Base-by-base conservation (phyloP, 495 filamentous ascomycete genomes). In the Penicillium soppii region DNA sequence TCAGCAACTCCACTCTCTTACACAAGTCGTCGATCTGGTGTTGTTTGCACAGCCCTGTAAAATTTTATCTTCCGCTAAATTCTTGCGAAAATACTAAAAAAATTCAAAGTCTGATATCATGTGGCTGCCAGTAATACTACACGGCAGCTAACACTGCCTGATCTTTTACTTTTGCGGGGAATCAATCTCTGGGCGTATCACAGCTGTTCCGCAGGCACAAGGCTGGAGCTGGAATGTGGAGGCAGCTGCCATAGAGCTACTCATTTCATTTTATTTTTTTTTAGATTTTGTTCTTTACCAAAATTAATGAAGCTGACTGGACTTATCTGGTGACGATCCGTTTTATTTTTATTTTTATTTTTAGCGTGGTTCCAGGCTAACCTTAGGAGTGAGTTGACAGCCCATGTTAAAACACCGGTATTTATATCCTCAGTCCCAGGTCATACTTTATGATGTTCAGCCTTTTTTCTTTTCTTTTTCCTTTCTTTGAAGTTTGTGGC, bases 161-260 rank as follows among this genome's bases (percentile, higher is more conserved):
- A n/a, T 43, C 35, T 44, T 19, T 19, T 54, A 52, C 15, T 52
- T 62, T 63, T 66, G 62, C 62, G 62, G 62, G 62, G 62, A 66
- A 66, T 63, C 62, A 66, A 66, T 63, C 62, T 60, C 50, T 63
- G 62, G 40, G 57, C 62, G 62, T 63, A 63, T 66, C 62, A 66
- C 54, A 43, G 47, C 33, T 50, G 45, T 52, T 53, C 57, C 57
- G 50, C 52, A 44, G 47, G 36, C 51, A 40, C 50, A 44, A 52
- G 23, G 16, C 46, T 10, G 29, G 29, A 39, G 19, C 56, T 61
- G 56, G 59, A 60, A 65, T 65, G 62, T 60, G 59, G 51, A 53
- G 53, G 53, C 44, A 58, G 39, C 49, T 53, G 61, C 35, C 42
- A 48, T 43, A 7, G 41, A 49, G 41, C 35, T 46, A 59, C 53